A percentile compares a stretch with the other conserved stretches of the same genome.
These are phyloP conservation scores for Podospora conica DNA, from an alignment of 495 filamentous ascomycete species.

Conservation along the genomic window DNA sequence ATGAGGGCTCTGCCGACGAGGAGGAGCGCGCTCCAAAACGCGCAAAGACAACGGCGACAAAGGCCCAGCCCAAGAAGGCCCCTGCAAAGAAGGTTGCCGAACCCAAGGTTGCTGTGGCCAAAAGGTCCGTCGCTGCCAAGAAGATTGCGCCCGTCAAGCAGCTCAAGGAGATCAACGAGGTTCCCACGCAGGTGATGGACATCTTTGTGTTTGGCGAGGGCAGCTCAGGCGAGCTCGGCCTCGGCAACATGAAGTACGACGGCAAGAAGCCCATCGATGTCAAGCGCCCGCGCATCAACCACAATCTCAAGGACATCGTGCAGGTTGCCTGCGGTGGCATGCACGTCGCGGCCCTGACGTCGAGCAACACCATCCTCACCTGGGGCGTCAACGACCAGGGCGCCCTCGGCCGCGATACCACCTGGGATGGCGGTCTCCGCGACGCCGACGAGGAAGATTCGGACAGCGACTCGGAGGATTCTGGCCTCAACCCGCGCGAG, in stretches of 20 bases:
- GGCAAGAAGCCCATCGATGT: constrained; percentile 52
- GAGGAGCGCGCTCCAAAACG: constrained; percentile 11
- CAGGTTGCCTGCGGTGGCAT: constrained; percentile 59
- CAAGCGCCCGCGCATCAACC: constrained; percentile 49
- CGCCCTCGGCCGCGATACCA: constrained; percentile 59
- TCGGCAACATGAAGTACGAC: constrained; percentile 37
- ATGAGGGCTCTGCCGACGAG: background rate
- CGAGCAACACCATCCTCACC: constrained; percentile 59
- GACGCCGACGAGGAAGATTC: constrained; percentile 53
- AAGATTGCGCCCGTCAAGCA: constrained; percentile 5
- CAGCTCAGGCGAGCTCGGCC: constrained; percentile 49
- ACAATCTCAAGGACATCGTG: constrained; percentile 51
- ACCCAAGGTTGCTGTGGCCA: constrained; percentile 3
- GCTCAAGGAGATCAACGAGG: constrained; percentile 35
- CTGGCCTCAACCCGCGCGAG: constrained; percentile 54
- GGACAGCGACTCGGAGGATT: constrained; percentile 35
- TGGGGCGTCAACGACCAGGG: constrained; percentile 69
- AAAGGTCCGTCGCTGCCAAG: constrained; percentile 1
- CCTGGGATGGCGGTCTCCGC: constrained; percentile 49
- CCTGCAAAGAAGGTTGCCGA: constrained; percentile 7
- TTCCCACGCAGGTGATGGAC: constrained; percentile 39
- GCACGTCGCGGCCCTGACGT: constrained; percentile 56
- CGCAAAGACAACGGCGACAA: constrained; percentile 9
- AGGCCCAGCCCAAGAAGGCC: constrained; percentile 10
- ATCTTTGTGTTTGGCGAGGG: constrained; percentile 54